Conservation (phyloP, 805 yeast genomes). For the Ogataea ramenticola region DNA sequence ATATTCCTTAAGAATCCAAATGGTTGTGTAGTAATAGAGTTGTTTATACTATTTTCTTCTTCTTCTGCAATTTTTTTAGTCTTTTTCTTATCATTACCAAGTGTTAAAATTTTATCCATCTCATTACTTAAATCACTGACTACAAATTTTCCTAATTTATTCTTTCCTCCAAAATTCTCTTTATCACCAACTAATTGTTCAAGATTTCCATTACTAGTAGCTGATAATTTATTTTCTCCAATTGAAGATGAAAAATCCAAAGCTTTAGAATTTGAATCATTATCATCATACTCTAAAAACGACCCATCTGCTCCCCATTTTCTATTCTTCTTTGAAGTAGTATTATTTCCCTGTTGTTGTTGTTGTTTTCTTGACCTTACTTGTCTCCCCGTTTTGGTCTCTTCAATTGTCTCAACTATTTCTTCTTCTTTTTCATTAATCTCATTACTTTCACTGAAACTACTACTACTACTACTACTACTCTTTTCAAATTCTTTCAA, state of each 20-base stretch:
- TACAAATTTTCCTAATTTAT: conserved; percentile 52
- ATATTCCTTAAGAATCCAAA: conserved; percentile 54
- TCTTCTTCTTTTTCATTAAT: not conserved
- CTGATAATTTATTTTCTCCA: not conserved
- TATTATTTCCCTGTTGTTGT: conserved; percentile 6
- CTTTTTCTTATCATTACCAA: conserved; percentile 11
- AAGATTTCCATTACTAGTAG: conserved; percentile 10
- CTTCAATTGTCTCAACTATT: conserved; percentile 3
- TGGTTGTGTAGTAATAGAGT: conserved; percentile 28
- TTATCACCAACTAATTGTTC: conserved; percentile 32
- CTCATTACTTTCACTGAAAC: too few species aligned
- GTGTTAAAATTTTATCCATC: conserved; percentile 32
- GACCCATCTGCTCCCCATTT: conserved; percentile 64
- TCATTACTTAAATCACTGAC: conserved; percentile 56
- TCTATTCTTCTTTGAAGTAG: conserved; percentile 37
- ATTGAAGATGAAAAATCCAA: conserved; percentile 49
- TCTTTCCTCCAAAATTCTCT: conserved; percentile 32
- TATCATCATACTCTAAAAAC: conserved; percentile 35
- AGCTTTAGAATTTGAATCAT: conserved; percentile 27
- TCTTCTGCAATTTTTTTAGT: conserved; percentile 9
- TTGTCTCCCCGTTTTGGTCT: not conserved
- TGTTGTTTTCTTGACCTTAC: conserved; percentile 8
- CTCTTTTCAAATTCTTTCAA: conserved; percentile 22
- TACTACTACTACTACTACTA: too few species aligned
- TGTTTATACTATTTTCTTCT: too few species aligned